These are phyloP conservation scores for Aureobasidium sp. DNA, from an alignment of 2,329 filamentous ascomycete species.

Conservation along the genomic window DNA sequence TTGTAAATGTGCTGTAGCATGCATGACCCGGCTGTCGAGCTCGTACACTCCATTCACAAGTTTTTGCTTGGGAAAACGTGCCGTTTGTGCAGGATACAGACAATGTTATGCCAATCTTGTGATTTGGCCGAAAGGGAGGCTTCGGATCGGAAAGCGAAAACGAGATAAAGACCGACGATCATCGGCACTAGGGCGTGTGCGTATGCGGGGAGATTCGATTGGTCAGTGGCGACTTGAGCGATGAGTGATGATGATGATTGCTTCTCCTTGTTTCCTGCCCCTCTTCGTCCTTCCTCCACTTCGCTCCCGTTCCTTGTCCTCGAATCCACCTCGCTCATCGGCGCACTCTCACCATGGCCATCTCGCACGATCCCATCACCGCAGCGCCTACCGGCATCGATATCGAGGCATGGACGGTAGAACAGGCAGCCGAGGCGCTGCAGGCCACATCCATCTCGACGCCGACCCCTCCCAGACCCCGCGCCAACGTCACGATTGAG, in stretches of 20 bases:
- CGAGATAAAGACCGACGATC: slow-evolving; percentile 6
- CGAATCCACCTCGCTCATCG: neutral
- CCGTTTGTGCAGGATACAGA: neutral
- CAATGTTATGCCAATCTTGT: neutral
- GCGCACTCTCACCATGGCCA: slow-evolving; percentile 4
- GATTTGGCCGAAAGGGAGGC: neutral
- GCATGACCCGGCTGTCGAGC: too few relatives aligned
- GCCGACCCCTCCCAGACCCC: slow-evolving; percentile 20
- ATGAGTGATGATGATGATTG: slow-evolving; percentile 3
- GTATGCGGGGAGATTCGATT: slow-evolving; percentile 1
- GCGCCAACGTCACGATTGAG: slow-evolving; percentile 55
- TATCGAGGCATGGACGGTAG: slow-evolving; percentile 40
- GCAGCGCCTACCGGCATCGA: slow-evolving; percentile 9
- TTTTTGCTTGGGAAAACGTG: neutral
- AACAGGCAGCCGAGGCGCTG: slow-evolving; percentile 36
- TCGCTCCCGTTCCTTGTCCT: neutral
- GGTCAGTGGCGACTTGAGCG: neutral
- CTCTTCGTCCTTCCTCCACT: neutral
- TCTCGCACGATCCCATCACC: slow-evolving; percentile 1
- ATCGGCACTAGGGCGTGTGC: neutral
- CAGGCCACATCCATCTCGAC: slow-evolving; percentile 32
- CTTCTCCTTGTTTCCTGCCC: neutral
- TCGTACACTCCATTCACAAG: too few relatives aligned
- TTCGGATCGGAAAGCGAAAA: neutral
- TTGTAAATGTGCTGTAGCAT: too few relatives aligned